Base-by-base conservation (phyloP, 163 green algal genomes). In the Chlamydomonas reinhardtii region DNA sequence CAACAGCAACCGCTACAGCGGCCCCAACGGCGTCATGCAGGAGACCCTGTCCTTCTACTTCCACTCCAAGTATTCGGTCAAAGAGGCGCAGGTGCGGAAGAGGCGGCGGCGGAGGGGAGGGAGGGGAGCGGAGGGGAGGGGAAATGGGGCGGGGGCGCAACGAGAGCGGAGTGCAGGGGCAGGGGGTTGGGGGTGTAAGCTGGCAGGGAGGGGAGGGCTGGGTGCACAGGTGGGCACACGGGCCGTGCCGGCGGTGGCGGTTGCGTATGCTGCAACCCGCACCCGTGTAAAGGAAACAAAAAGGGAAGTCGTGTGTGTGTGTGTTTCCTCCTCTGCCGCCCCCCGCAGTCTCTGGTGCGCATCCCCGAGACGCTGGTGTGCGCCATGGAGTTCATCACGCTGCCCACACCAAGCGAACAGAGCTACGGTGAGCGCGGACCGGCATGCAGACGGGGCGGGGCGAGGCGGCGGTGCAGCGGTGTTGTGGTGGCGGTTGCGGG, bases 381-480 rank as follows among this genome's bases (percentile, higher is more conserved):
- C 39, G 96, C 96, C n/a, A 94, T 96, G 86, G 97, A 99, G 94
- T 99, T 98, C 90, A 96, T 99, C 75, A 88, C 84, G 12, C 82
- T 97, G 82, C 94, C 93, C 29, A 96, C 94, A 17, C 93, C 92
- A 0, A 59, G 72, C 2, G 16, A 73, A 56, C 48, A 56, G 9
- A 56, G 48, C 48, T 56, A 56, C 48, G 48, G 48, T 56, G 48
- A 1, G 48, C 14, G 48, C 65, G 29, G 9, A n/a, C n/a, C n/a
- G n/a, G 29, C 5, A 29, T 17, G 61, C 4, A n/a, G 48, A 14
- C 48, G 48, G 48, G 48, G 6, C 48, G 48, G 48, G 48, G 48
- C 12, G 48, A 19, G 48, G 43, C 43, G 43, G 43, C 8, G 8
- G 43, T 16, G 43, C 8, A 54, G 43, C 11, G 11, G n/a, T n/a